Base-by-base conservation (phyloP, 2,329 filamentous ascomycete genomes). In the Talaromyces sp. region DNA sequence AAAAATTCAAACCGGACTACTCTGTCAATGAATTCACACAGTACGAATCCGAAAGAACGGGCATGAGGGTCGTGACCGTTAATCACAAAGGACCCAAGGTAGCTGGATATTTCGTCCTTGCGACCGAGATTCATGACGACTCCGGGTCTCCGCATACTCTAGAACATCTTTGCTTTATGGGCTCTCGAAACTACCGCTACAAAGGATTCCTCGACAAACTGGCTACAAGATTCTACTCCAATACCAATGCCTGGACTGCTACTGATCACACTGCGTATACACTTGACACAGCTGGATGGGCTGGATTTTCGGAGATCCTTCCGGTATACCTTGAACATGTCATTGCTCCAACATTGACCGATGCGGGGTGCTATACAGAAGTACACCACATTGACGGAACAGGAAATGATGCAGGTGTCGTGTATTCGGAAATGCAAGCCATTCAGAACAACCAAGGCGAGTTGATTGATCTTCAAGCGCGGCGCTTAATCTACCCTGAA, bases 371-470 rank as follows among this genome's bases (percentile, higher is more conserved):
- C 75, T 90, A 94, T 69, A 99, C 95, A 2, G 95, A 99, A 77
- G 95, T 99, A 1, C 93, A 97, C 80, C 95, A 99, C 75, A 87
- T 99, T 63, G 92, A 99, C 74, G 94, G 92, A 16, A 88, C 91
- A 70, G 95, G 95, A 64, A 90, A 98, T 68, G 95, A 99, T 84
- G 95, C 95, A 49, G 95, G 93, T 68, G 93, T 97, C 1, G 95
- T 99, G 9, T 99, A 99, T 79, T 97, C 94, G 0, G 95, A 99
- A 79, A 99, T 99, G 95, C 95, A 99, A 79, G 95, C 89, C 27
- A 88, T 97, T 2, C 91, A 98, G 74, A 96, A 96, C 74, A 89
- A 87, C 61, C 89, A 90, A 69, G 83, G 85, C 8, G 92, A 97
- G 75, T 86, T 98, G 66, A 97, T 98, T 86, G 92, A 97, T 69